Evolutionary conservation across 2,329 filamentous ascomycete species (phyloP).

Genomic region (Trichoderma endophyticum): DNA sequence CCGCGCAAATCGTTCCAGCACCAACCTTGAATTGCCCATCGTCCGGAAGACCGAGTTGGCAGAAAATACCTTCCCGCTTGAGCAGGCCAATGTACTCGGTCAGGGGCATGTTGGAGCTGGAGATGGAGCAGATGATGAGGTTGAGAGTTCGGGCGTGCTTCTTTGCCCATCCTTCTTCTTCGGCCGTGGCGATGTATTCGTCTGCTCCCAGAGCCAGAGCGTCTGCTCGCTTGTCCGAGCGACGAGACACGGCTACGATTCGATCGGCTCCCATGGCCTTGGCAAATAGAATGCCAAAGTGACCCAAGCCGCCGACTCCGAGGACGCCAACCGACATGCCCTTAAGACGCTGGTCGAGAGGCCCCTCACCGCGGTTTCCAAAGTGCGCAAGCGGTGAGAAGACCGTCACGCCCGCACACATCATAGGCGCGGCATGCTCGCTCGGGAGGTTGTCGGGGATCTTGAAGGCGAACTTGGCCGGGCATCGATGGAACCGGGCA

Average conservation of each 20-base stretch:
- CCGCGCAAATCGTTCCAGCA: constrained; percentile 43
- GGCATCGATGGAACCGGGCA: constrained; percentile 32
- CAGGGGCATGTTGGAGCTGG: constrained; percentile 54
- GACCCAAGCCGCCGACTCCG: constrained; percentile 64
- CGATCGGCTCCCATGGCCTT: constrained; percentile 61
- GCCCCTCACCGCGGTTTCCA: constrained; percentile 4
- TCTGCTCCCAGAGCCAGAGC: constrained; percentile 56
- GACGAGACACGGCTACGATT: constrained; percentile 57
- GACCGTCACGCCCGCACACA: constrained; percentile 67
- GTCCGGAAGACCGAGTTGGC: constrained; percentile 55
- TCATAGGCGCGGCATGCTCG: constrained; percentile 55
- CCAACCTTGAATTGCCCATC: constrained; percentile 26
- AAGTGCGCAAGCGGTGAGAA: constrained; percentile 52
- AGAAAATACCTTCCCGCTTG: constrained; percentile 56
- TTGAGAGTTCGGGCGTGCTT: constrained; percentile 51
- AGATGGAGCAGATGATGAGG: constrained; percentile 59
- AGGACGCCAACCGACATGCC: constrained; percentile 65
- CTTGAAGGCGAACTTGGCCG: constrained; percentile 46
- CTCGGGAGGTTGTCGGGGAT: constrained; percentile 41
- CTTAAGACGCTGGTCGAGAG: constrained; percentile 32
- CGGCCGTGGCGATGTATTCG: constrained; percentile 39
- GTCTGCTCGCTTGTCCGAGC: constrained; percentile 50
- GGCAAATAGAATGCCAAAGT: constrained; percentile 65
- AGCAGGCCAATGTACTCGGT: constrained; percentile 59
- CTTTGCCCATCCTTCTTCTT: constrained; percentile 50